Percentiles rank a stretch among this genome's conserved stretches.
Evolutionary conservation across 2,329 filamentous ascomycete genomes (phyloP).

Genomic region (Phialophora tarda): DNA sequence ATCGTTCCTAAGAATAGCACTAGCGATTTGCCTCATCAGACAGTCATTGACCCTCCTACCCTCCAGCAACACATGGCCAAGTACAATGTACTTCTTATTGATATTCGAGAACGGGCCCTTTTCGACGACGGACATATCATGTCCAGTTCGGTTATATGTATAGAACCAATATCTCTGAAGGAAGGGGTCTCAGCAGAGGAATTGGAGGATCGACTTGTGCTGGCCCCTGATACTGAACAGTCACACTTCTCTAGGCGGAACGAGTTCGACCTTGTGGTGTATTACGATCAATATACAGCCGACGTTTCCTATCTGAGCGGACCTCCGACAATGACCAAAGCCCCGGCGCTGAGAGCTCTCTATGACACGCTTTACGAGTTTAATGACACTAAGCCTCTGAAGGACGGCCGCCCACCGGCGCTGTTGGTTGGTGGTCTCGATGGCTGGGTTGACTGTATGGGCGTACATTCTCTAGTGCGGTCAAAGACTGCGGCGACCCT

Average conservation of each 20-base stretch:
- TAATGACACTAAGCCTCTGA: conserved; percentile 77
- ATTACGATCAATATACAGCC: conserved; percentile 77
- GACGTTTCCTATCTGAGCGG: conserved; percentile 62
- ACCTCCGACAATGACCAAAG: conserved; percentile 52
- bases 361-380: conserved; percentile 82
- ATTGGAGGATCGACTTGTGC: conserved; percentile 58
- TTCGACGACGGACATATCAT: conserved; percentile 91
- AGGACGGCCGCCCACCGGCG: conserved; percentile 68
- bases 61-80: conserved; percentile 71
- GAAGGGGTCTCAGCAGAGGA: conserved; percentile 70
- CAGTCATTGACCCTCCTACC: conserved; percentile 70
- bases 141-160: conserved; percentile 80
- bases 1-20: conserved; percentile 52
- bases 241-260: conserved; percentile 73
- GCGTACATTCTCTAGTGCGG: conserved; percentile 66
- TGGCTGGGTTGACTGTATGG: conserved; percentile 85
- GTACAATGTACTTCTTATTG: conserved; percentile 78
- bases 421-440: conserved; percentile 81
- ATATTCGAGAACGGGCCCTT: conserved; percentile 77
- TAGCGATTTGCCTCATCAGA: conserved; percentile 59
- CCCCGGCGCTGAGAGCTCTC: conserved; percentile 70
- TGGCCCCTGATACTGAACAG: conserved; percentile 66
- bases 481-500: conserved; percentile 61
- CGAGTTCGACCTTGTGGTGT: conserved; percentile 84
- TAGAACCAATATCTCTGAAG: conserved; percentile 80